These are phyloP conservation scores for Quercus suber DNA, from an alignment of 306 rosid species.

Conservation along the genomic window DNA sequence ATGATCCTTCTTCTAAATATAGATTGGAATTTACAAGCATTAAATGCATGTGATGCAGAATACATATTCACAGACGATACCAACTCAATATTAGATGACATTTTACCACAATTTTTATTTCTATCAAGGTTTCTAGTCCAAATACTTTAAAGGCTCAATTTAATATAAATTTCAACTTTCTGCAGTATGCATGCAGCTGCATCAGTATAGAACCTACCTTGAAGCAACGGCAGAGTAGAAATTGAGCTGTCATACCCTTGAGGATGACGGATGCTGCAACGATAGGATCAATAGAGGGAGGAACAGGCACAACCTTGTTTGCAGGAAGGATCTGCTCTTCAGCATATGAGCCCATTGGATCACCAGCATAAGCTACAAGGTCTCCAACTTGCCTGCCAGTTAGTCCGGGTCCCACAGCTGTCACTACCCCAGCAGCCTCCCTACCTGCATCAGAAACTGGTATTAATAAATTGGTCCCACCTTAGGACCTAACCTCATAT, in stretches of 20 bases:
- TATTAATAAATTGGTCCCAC: not conserved
- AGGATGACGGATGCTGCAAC: constrained; percentile 71
- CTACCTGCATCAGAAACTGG: constrained; percentile 39
- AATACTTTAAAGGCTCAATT: not conserved
- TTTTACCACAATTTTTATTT: not conserved
- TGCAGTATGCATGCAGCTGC: not conserved
- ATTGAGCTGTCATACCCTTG: constrained; percentile 84
- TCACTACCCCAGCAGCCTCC: constrained; percentile 94
- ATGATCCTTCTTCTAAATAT: not conserved
- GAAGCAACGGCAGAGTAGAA: constrained; percentile 68
- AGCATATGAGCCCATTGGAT: constrained; percentile 88
- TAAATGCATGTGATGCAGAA: not conserved
- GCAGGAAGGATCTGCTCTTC: constrained; percentile 97
- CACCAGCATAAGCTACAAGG: constrained; percentile 70
- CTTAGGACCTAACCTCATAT: not conserved
- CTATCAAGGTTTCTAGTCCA: not conserved
- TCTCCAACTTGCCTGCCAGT: constrained; percentile 77
- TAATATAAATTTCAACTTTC: not conserved
- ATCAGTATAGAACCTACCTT: constrained; percentile 47
- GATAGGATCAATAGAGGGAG: constrained; percentile 66
- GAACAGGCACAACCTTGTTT: constrained; percentile 68
- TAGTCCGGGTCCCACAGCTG: constrained; percentile 74
- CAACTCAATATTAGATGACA: not conserved
- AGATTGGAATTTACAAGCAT: not conserved
- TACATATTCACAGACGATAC: not conserved